Conservation (phyloP, 2,329 filamentous ascomycete species). For the Domatiomyces globalis region DNA sequence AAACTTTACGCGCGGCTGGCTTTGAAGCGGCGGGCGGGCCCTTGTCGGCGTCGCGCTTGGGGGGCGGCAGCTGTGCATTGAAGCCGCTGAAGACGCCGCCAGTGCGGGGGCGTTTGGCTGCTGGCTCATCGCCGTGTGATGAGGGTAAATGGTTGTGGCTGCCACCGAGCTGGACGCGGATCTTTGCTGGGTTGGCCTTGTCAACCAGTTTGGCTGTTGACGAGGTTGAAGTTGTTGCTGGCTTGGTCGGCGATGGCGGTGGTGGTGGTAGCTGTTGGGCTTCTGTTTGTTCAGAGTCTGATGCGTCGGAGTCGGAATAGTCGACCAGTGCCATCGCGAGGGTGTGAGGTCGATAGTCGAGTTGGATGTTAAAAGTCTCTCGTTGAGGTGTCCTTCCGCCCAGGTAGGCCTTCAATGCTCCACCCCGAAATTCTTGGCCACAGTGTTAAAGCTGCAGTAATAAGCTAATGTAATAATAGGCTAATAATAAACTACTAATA, state of each 20-base stretch:
- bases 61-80: constrained; percentile 72
- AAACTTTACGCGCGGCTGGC: constrained; percentile 38
- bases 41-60: constrained; percentile 42
- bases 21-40: constrained; percentile 19
- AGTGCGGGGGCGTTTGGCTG: constrained; percentile 56
- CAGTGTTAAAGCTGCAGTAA: too few species aligned
- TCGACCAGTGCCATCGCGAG: neutral
- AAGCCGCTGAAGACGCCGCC: constrained; percentile 60
- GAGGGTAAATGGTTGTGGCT: constrained; percentile 27
- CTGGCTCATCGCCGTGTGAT: constrained; percentile 38
- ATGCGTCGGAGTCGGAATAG: constrained; percentile 1
- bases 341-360: neutral
- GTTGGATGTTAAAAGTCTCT: too few species aligned
- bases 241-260: constrained; percentile 29
- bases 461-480: too few species aligned
- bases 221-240: constrained; percentile 22
- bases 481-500: too few species aligned
- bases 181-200: constrained; percentile 66
- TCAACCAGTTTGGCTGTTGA: constrained; percentile 65
- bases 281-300: neutral
- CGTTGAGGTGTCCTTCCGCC: too few species aligned
- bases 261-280: neutral
- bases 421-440: too few species aligned
- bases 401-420: too few species aligned
- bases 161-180: constrained; percentile 62